phyloP scores from a whole-genome alignment of 345 rosid species.

The Eucalyptus decipiens region DNA sequence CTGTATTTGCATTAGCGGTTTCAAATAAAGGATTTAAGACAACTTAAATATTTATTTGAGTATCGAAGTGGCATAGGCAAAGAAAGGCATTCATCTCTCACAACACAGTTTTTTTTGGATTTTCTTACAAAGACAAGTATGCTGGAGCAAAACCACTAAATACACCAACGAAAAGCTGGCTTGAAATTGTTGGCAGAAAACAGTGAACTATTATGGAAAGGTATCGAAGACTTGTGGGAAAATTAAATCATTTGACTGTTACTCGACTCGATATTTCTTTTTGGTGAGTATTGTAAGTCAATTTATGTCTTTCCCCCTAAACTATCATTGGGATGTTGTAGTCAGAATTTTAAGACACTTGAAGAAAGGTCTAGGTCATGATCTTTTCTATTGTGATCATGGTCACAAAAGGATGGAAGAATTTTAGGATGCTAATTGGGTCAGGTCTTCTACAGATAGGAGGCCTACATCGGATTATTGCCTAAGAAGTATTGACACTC shows the following conservation, averaged over 20 bases:
- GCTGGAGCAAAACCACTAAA: background rate
- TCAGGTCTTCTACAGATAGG: no score
- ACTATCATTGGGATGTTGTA: no score
- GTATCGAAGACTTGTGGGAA: background rate
- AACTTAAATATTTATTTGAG: background rate
- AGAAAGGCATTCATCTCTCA: background rate
- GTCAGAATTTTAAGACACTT: no score
- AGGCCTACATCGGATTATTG: no score
- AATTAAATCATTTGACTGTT: background rate
- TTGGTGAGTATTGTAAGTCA: background rate
- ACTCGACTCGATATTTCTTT: background rate
- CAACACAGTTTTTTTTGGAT: fast-evolving
- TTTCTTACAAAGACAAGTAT: background rate
- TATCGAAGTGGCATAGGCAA: background rate
- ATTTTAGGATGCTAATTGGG: no score
- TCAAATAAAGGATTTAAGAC: background rate
- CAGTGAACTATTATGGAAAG: background rate
- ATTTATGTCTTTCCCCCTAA: background rate
- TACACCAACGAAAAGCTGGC: background rate
- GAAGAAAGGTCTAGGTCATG: no score
- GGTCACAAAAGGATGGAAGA: no score
- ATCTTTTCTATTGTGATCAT: no score
- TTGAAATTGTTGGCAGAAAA: background rate
- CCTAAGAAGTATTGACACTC: no score
- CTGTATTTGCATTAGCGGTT: no score